Base-by-base conservation (phyloP, 805 yeast species). In the Kazachstania africana region DNA sequence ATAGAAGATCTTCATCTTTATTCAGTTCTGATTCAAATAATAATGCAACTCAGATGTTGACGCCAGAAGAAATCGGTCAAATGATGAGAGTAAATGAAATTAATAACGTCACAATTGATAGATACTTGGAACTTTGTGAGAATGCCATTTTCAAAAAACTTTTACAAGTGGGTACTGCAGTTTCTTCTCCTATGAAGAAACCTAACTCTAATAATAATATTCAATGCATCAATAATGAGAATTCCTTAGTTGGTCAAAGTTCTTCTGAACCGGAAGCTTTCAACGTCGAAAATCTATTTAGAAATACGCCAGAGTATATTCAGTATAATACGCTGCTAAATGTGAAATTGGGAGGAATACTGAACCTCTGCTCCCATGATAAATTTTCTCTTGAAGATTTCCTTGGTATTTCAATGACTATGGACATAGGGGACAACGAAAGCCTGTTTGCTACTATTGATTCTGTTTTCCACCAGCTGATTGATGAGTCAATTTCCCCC, bases 161-260 rank as follows among this genome's bases (percentile, higher is more conserved):
- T 16, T 34, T 48, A 16, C 48, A 46, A 33, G 56, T 53, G 3
- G 60, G 59, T 5, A 55, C 55, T 4, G 39, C 53, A 3, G 59
- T 50, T 1, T 43, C 54, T 8, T 27, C 37, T 8, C 33, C 35
- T 1, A 16, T 22, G 10, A 36, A 29, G 16, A 31, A 29, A 21
- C 17, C 12, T 4, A 5, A 10, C 4, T 26, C 24, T 27, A 18
- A n/a, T 24, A 19, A 25, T 16, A 31, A 14, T 15, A n/a, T n/a
- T n/a, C n/a, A n/a, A n/a, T n/a, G n/a, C n/a, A n/a, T n/a, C n/a
- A n/a, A n/a, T n/a, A n/a, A n/a, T n/a, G n/a, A n/a, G n/a, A n/a
- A n/a, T n/a, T n/a, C n/a, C n/a, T n/a, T n/a, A n/a, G 26, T 10
- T 9, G 6, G 22, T 8, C 6, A 6, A 6, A 23, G 13, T 6